Conservation (phyloP, 257 asterid genomes). For the Solanum etuberosum region DNA sequence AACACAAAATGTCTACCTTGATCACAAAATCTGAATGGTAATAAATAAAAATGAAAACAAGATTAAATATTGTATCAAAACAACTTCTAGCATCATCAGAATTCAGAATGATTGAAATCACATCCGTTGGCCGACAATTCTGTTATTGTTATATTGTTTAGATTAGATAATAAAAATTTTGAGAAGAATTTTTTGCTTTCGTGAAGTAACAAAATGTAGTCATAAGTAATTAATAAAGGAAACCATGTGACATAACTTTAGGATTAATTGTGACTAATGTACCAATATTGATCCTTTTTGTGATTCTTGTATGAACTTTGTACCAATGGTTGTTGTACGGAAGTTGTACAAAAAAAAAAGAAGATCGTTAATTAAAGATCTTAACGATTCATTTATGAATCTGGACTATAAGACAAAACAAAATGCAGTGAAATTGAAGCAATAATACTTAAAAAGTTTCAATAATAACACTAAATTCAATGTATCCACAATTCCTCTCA, state of each 20-base stretch:
- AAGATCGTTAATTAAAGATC: background rate
- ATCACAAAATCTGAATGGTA: background rate
- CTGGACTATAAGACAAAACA: constrained; percentile 32
- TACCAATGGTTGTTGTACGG: constrained; percentile 32
- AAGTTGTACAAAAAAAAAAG: constrained; percentile 14
- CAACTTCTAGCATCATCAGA: background rate
- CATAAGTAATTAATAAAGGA: background rate
- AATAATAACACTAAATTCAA: background rate
- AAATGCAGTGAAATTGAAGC: background rate
- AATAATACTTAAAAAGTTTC: background rate
- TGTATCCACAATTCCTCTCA: background rate
- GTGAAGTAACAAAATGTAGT: background rate
- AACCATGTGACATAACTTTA: background rate
- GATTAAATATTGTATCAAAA: too few species aligned
- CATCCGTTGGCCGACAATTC: too few species aligned
- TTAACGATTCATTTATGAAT: constrained; percentile 25
- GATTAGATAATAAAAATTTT: background rate
- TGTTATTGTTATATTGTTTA: background rate
- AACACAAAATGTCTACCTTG: background rate
- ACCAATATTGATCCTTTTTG: background rate
- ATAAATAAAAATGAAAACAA: too few species aligned
- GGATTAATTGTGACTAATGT: background rate
- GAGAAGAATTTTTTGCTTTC: background rate
- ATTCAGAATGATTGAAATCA: too few species aligned
- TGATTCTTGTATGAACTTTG: background rate